A percentile compares a stretch with the other conserved stretches of the same genome.
Conservation (phyloP, 1,139 yeast species). For the Pichia sorboxylosa region DNA sequence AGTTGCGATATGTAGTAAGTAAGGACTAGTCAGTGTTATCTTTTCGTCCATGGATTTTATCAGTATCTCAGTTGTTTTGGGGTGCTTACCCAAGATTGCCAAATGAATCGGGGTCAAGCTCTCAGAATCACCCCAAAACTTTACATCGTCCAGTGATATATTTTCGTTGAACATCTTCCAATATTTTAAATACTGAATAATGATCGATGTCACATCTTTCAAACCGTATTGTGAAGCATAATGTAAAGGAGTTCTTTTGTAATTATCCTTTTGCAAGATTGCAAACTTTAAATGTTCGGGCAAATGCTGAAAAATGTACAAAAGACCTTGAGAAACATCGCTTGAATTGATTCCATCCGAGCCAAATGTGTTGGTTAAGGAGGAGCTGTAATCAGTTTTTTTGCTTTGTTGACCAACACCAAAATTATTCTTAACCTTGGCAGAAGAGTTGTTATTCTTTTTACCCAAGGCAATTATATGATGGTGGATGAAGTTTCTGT, state of each 20-base stretch:
- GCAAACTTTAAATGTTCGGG: conserved; percentile 42
- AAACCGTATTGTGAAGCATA: conserved; percentile 86
- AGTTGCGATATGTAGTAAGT: conserved; percentile 57
- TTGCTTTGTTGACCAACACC: conserved; percentile 9
- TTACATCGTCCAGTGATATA: conserved; percentile 46
- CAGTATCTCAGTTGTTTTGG: conserved; percentile 57
- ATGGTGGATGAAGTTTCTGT: conserved; percentile 78
- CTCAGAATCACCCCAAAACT: conserved; percentile 77
- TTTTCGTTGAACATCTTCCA: conserved; percentile 41
- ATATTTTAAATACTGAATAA: conserved; percentile 39
- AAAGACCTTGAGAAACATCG: conserved; percentile 42
- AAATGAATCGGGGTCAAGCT: conserved; percentile 72
- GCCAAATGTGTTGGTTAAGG: conserved; percentile 40
- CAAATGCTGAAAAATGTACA: conserved; percentile 40
- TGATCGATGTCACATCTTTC: conserved; percentile 44
- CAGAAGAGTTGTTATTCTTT: conserved; percentile 10
- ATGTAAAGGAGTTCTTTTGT: conserved; percentile 77
- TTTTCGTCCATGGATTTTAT: conserved; percentile 33
- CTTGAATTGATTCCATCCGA: conserved; percentile 53
- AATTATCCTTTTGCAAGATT: conserved; percentile 58
- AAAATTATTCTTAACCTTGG: conserved; percentile 16
- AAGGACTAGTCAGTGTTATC: conserved; percentile 33
- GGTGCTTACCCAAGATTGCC: conserved; percentile 75
- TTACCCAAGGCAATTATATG: conserved; percentile 71
- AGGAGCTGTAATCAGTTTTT: conserved; percentile 23